Base-by-base conservation (phyloP, 2,329 filamentous ascomycete genomes). In the Beauveria sp. region DNA sequence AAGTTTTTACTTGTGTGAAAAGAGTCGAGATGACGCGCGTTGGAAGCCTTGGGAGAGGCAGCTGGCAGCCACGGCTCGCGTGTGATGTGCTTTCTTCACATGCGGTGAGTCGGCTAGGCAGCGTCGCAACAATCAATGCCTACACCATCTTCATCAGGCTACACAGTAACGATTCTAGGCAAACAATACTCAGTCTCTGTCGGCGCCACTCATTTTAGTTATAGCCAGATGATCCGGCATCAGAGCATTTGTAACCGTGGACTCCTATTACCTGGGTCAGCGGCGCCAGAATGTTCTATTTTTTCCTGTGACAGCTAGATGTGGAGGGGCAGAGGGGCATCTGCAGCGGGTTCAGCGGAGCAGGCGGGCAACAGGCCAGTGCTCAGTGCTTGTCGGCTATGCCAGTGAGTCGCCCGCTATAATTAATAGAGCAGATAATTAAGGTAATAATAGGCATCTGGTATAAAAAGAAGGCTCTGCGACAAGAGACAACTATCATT, bases 281-380 rank as follows among this genome's bases (percentile, higher is more conserved):
- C 34, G 46, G 26, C 57, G 18, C 57, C 57, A 59, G 57, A 59
- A 59, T 52, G 57, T 59, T 59, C 57, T 45, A 45, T 52, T 52
- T 43, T 43, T 52, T 45, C 9, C 24, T 45, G 8, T 45, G 52
- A 30, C 38, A 30, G 40, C 20, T 20, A 45, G 26, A 20, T 18
- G 24, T 8, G 24, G 56, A 34, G 43, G 30, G 16, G 45, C 43
- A 40, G 18, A 24, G 54, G 34, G 24, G 18, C 34, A 20, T 56
- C 34, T 52, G 6, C 53, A 55, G 40, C 28, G 55, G 55, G 42
- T 14, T 57, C 26, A 57, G 43, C 54, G 54, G 43, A 40, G 14
- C 51, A 22, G 51, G 34, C 30, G 34, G 10, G 34, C 34, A 14
- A 1, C 34, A 38, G 34, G 34, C 34, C 34, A 38, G 34, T 38